A percentile compares a stretch with the other conserved stretches of the same genome.
These are phyloP conservation scores for Kwoniella europaea DNA, from an alignment of 768 basidiomycete genomes.

Conservation along the genomic window DNA sequence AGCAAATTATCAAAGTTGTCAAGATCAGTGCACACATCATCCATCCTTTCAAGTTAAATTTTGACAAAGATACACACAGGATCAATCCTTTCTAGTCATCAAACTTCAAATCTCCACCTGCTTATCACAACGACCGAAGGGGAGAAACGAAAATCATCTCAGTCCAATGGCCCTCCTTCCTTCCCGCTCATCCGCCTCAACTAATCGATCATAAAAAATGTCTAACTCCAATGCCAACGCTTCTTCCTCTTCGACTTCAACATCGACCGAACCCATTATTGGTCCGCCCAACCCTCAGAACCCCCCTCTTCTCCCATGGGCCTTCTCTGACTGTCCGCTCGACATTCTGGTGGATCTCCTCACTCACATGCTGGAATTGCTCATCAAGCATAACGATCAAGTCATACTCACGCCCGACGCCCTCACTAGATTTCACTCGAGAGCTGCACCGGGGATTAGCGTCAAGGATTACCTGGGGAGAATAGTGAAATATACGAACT, in stretches of 20 bases:
- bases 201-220: not conserved
- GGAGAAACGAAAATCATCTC: no score
- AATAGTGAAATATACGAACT: conserved; percentile 92
- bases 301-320: conserved; percentile 65
- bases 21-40: no score
- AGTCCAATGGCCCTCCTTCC: not conserved
- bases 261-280: conserved; percentile 12
- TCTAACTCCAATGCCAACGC: not conserved
- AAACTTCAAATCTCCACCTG: no score
- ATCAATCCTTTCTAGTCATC: no score
- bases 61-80: no score
- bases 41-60: no score
- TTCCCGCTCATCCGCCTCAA: not conserved
- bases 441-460: conserved; percentile 82
- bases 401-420: conserved; percentile 87
- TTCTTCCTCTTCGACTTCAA: not conserved
- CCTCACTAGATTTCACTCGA: conserved; percentile 94
- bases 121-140: no score
- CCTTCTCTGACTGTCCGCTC: conserved; percentile 81
- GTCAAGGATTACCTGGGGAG: conserved; percentile 92
- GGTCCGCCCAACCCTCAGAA: conserved; percentile 15
- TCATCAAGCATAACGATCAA: conserved; percentile 94
- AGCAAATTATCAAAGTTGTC: no score
- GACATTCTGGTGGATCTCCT: conserved; percentile 86
- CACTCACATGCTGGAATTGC: conserved; percentile 93